Percentiles rank a stretch among this genome's conserved stretches.
Conservation (phyloP, 2,329 filamentous ascomycete species). For the Neospermospora avenae region DNA sequence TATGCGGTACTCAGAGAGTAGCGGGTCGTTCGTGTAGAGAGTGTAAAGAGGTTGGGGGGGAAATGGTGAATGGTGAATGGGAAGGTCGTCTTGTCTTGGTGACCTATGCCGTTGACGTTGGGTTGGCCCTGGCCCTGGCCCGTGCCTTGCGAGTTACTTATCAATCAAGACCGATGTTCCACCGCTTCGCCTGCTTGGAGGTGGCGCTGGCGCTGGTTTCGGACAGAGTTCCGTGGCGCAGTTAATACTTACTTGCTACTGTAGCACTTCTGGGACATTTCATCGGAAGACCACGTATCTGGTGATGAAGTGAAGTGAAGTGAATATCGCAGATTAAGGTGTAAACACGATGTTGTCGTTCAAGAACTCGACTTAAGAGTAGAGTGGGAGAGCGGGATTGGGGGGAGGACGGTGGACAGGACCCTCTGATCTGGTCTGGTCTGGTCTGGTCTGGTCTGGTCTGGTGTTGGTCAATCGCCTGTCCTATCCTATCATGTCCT, state of each 20-base stretch:
- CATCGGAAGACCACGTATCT: background rate
- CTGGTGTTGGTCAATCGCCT: background rate
- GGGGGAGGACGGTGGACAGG: background rate
- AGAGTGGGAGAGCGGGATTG: background rate
- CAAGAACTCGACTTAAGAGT: background rate
- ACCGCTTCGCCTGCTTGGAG: background rate
- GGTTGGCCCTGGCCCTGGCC: too few relatives aligned
- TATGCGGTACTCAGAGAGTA: conserved; percentile 16
- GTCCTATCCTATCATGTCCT: too few relatives aligned
- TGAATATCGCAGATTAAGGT: background rate
- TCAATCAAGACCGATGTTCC: background rate
- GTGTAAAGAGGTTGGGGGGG: background rate
- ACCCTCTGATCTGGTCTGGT: too few relatives aligned
- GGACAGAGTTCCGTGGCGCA: conserved; percentile 1
- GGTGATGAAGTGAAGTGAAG: background rate
- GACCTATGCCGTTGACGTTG: background rate
- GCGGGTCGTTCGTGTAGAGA: background rate
- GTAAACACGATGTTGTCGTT: background rate
- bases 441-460: too few relatives aligned
- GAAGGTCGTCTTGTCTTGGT: conserved; percentile 2
- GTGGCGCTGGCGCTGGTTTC: background rate
- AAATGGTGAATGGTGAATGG: conserved; percentile 6
- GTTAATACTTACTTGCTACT: background rate
- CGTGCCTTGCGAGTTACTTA: conserved; percentile 11
- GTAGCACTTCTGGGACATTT: background rate